phyloP scores from a whole-genome alignment of 2,329 filamentous ascomycete genomes.

The Pyricularia sp. region DNA sequence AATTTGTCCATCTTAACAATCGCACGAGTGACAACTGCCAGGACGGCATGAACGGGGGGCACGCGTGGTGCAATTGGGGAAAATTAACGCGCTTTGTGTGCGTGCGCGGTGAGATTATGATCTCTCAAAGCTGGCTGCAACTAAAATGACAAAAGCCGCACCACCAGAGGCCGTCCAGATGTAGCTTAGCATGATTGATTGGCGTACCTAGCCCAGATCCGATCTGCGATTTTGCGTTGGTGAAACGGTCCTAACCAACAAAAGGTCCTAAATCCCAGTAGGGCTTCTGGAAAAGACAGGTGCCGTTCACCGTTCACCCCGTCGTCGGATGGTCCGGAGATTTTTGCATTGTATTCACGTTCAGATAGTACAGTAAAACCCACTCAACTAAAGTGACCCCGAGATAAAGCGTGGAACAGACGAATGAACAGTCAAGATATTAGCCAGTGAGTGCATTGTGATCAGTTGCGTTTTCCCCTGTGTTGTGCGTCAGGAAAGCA shows the following conservation, averaged over 20 bases:
- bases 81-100: no score
- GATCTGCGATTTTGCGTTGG: background rate
- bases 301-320: background rate
- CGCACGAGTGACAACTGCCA: background rate
- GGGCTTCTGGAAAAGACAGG: background rate
- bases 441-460: background rate
- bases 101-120: background rate
- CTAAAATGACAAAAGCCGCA: background rate
- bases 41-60: background rate
- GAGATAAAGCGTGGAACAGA: background rate
- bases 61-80: no score
- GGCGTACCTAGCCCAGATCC: background rate
- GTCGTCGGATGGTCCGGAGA: background rate
- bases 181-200: background rate
- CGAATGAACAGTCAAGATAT: background rate
- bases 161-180: background rate
- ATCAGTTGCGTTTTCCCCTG: background rate
- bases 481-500: background rate
- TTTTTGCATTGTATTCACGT: background rate
- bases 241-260: background rate
- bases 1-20: background rate
- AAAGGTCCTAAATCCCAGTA: background rate
- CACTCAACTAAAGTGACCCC: background rate
- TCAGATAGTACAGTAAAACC: background rate
- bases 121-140: background rate